These are phyloP conservation scores for Aphanomyces stellatus DNA, from an alignment of 352 stramenopile species.

Conservation along the genomic window DNA sequence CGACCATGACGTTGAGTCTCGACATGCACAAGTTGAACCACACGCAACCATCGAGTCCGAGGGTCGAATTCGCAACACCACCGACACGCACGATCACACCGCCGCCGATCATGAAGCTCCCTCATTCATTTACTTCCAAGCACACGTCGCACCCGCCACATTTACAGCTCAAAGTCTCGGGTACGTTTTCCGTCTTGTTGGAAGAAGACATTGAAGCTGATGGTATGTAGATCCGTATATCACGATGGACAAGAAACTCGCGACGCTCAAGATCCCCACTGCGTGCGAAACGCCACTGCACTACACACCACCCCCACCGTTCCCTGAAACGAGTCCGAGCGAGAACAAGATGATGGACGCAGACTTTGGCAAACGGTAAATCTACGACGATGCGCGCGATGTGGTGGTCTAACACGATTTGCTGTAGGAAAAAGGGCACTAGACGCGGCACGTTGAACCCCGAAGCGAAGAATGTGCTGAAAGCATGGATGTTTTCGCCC, in stretches of 20 bases:
- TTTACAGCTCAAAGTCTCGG: conserved; percentile 19
- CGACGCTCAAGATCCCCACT: conserved; percentile 14
- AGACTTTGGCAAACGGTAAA: conserved; percentile 36
- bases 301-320: conserved; percentile 19
- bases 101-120: neutral
- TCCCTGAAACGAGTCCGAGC: conserved; percentile 19
- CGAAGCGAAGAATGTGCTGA: conserved; percentile 79
- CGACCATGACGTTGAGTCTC: neutral
- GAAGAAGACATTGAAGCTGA: neutral
- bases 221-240: conserved; percentile 9
- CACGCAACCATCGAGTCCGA: conserved; percentile 10
- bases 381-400: conserved; percentile 59
- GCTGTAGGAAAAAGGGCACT: conserved; percentile 78
- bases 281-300: conserved; percentile 18
- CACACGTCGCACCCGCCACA: neutral
- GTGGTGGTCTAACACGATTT: conserved; percentile 74
- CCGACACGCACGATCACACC: neutral
- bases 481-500: conserved; percentile 85
- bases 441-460: conserved; percentile 71
- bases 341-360: conserved; percentile 22
- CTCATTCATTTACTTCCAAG: neutral
- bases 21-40: conserved; percentile 4
- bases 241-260: conserved; percentile 17
- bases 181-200: neutral
- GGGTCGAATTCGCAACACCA: conserved; percentile 11